Evolutionary conservation across 2,329 filamentous ascomycete species (phyloP).

Genomic region (Cladosporium phlei): DNA sequence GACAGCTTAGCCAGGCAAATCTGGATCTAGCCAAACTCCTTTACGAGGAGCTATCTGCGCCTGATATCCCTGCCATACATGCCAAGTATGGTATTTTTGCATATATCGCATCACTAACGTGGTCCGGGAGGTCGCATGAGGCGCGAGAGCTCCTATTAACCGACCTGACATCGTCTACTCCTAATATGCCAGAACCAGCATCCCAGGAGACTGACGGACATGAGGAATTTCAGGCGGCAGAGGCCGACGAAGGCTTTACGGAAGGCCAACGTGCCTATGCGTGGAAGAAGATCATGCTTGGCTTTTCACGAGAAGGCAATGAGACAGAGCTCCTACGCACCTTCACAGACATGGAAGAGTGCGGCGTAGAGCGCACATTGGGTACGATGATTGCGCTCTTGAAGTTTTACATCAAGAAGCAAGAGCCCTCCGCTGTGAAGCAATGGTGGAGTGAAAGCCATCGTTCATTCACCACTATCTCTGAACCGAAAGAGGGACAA

Average conservation of each 20-base stretch:
- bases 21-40: constrained; percentile 38
- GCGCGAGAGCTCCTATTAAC: constrained; percentile 18
- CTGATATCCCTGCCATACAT: background rate
- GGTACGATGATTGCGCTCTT: constrained; percentile 26
- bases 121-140: constrained; percentile 32
- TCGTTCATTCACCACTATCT: constrained; percentile 63
- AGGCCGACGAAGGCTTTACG: too few relatives aligned
- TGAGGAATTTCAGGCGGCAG: too few relatives aligned
- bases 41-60: constrained; percentile 20
- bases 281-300: constrained; percentile 40
- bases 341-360: constrained; percentile 47
- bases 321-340: constrained; percentile 56
- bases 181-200: too few relatives aligned
- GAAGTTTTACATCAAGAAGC: constrained; percentile 55
- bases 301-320: constrained; percentile 57
- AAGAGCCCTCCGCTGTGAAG: constrained; percentile 58
- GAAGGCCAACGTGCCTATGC: too few relatives aligned
- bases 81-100: background rate
- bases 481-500: constrained; percentile 24
- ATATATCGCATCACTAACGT: background rate
- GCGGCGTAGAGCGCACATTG: background rate
- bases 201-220: too few relatives aligned
- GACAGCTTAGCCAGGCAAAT: constrained; percentile 33
- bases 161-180: too few relatives aligned
- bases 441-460: constrained; percentile 62